Percentiles rank a stretch among this genome's conserved stretches.
Conservation (phyloP, 257 asterid species). For the Haberlea rhodopensis region DNA sequence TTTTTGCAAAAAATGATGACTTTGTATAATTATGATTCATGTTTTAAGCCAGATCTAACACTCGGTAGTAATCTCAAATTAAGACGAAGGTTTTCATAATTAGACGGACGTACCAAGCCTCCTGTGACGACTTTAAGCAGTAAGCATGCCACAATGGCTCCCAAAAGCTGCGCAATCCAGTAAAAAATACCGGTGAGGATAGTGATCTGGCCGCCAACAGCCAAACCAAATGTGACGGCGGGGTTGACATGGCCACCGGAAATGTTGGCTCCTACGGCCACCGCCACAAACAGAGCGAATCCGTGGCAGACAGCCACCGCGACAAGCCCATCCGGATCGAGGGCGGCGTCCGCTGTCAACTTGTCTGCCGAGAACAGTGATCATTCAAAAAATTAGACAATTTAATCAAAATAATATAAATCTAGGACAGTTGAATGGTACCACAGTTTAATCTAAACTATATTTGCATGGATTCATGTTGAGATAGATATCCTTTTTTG, state of each 20-base stretch:
- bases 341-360: conserved; percentile 53
- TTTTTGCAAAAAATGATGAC: too few relatives aligned
- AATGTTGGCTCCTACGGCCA: conserved; percentile 60
- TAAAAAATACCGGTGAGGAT: conserved; percentile 58
- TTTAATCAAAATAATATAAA: too few relatives aligned
- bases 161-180: conserved; percentile 66
- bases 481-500: too few relatives aligned
- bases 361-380: conserved; percentile 31
- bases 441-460: too few relatives aligned
- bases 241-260: conserved; percentile 84
- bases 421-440: too few relatives aligned
- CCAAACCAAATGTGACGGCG: conserved; percentile 70
- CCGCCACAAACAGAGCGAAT: conserved; percentile 66
- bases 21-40: too few relatives aligned
- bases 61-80: too few relatives aligned
- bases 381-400: background rate
- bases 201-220: conserved; percentile 72
- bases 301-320: conserved; percentile 64
- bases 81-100: too few relatives aligned
- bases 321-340: conserved; percentile 53
- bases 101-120: conserved; percentile 45
- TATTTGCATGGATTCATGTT: too few relatives aligned
- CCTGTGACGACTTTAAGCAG: conserved; percentile 60
- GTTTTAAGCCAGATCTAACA: too few relatives aligned
- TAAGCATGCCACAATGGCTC: conserved; percentile 47